These are phyloP conservation scores for Lycium ferocissimum DNA, from an alignment of 257 asterid genomes.

Conservation along the genomic window DNA sequence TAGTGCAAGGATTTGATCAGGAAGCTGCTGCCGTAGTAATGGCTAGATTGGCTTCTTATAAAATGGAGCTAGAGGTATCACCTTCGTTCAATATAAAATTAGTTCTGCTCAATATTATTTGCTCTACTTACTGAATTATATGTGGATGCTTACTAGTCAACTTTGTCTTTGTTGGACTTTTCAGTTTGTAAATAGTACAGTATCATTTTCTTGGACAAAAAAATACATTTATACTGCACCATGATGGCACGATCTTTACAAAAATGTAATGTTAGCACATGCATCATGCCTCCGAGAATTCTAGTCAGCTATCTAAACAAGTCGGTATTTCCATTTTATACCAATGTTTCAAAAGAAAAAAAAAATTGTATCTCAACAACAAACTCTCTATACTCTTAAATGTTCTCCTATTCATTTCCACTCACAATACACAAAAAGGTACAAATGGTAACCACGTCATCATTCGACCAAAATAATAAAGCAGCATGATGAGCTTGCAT, in stretches of 20 bases:
- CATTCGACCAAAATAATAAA: not conserved
- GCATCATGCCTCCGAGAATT: not conserved
- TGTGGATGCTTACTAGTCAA: not conserved
- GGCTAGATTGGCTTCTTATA: slow-evolving; percentile 91
- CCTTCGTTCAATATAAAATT: not conserved
- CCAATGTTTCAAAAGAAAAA: slow-evolving; percentile 10
- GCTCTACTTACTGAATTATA: not conserved
- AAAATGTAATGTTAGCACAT: not conserved
- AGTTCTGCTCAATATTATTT: not conserved
- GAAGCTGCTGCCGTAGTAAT: slow-evolving; percentile 94
- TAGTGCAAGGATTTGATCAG: slow-evolving; percentile 96
- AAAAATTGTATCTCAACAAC: not conserved
- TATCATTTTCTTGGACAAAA: not conserved
- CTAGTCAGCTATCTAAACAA: not conserved
- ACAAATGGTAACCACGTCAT: not conserved
- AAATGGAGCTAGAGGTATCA: slow-evolving; percentile 95
- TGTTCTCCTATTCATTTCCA: not conserved
- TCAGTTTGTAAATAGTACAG: not conserved
- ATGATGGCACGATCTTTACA: not conserved
- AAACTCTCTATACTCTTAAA: not conserved
- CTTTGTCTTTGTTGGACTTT: not conserved
- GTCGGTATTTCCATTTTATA: not conserved
- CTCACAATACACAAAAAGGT: not conserved
- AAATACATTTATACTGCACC: not conserved
- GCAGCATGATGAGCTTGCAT: not conserved